A percentile compares a stretch with the other conserved stretches of the same genome.
Evolutionary conservation across 2,329 filamentous ascomycete species (phyloP).

Genomic region (Lachnellula willkommii): DNA sequence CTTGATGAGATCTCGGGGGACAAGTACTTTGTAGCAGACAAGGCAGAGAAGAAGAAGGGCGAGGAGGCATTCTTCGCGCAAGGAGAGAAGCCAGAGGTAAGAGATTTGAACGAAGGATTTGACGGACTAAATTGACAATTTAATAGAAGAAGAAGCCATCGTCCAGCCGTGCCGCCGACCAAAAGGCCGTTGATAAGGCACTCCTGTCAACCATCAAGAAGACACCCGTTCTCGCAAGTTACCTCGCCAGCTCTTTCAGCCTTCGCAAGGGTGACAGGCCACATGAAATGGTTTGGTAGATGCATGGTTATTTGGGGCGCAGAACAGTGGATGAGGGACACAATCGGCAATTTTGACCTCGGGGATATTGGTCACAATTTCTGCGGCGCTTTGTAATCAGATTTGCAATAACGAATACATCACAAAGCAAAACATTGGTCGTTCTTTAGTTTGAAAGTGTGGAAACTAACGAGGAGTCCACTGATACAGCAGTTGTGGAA

Average conservation of each 20-base stretch:
- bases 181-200: conserved; percentile 98
- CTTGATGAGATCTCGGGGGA: conserved; percentile 65
- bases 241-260: conserved; percentile 95
- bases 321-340: conserved; percentile 41
- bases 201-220: conserved; percentile 96
- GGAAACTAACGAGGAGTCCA: neutral
- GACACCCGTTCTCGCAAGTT: conserved; percentile 87
- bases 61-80: conserved; percentile 99
- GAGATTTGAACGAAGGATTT: conserved; percentile 31
- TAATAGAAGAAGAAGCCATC: conserved; percentile 92
- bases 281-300: conserved; percentile 99
- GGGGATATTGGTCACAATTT: conserved; percentile 55
- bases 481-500: neutral
- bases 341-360: conserved; percentile 62
- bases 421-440: conserved; percentile 26
- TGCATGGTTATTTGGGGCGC: conserved; percentile 27
- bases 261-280: conserved; percentile 99
- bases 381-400: conserved; percentile 34
- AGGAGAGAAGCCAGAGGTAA: conserved; percentile 94
- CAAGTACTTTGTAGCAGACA: conserved; percentile 97
- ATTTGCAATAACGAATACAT: conserved; percentile 33
- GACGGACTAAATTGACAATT: conserved; percentile 15
- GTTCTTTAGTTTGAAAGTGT: neutral
- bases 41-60: conserved; percentile 87
- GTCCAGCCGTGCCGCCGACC: conserved; percentile 88